These are phyloP conservation scores for Diospyros kaki DNA, from an alignment of 148 eudicot species.

Conservation along the genomic window DNA sequence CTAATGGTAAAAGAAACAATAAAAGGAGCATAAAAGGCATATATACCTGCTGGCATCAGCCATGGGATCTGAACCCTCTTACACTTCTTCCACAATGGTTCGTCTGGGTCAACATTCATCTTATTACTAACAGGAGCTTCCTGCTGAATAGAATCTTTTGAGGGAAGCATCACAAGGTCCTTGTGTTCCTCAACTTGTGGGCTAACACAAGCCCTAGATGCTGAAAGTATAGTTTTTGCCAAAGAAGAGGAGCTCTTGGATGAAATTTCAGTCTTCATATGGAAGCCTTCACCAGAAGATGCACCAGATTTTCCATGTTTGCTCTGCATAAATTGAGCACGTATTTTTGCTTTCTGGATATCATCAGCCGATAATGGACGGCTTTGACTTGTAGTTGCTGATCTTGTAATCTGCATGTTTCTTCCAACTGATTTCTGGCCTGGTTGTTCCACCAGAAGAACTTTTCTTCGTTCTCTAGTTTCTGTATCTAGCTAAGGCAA, in stretches of 20 bases:
- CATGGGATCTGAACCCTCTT: slow-evolving; percentile 70
- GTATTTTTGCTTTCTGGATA: slow-evolving; percentile 90
- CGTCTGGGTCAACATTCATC: slow-evolving; percentile 31
- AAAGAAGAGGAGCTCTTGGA: slow-evolving; percentile 37
- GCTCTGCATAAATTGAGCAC: slow-evolving; percentile 80
- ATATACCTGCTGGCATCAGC: slow-evolving; percentile 87
- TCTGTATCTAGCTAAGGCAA: slow-evolving; percentile 67
- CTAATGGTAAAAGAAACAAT: slow-evolving; percentile 21
- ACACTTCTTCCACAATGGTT: slow-evolving; percentile 52
- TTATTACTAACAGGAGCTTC: slow-evolving; percentile 34
- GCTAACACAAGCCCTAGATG: slow-evolving; percentile 43
- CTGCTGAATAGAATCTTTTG: slow-evolving; percentile 28
- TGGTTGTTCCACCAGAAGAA: slow-evolving; percentile 86
- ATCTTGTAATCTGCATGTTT: slow-evolving; percentile 46
- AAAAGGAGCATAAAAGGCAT: slow-evolving; percentile 22
- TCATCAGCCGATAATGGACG: slow-evolving; percentile 98
- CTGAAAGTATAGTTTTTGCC: slow-evolving; percentile 37
- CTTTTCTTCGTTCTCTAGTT: slow-evolving; percentile 82
- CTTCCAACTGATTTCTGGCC: slow-evolving; percentile 68
- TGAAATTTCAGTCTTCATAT: slow-evolving; percentile 39
- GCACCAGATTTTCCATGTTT: slow-evolving; percentile 37
- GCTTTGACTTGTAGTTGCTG: slow-evolving; percentile 42
- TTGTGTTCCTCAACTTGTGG: slow-evolving; percentile 60
- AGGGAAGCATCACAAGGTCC: slow-evolving; percentile 39
- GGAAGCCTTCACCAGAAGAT: slow-evolving; percentile 27